Base-by-base conservation (phyloP, 2,329 filamentous ascomycete genomes). In the Lachnellula cervina region DNA sequence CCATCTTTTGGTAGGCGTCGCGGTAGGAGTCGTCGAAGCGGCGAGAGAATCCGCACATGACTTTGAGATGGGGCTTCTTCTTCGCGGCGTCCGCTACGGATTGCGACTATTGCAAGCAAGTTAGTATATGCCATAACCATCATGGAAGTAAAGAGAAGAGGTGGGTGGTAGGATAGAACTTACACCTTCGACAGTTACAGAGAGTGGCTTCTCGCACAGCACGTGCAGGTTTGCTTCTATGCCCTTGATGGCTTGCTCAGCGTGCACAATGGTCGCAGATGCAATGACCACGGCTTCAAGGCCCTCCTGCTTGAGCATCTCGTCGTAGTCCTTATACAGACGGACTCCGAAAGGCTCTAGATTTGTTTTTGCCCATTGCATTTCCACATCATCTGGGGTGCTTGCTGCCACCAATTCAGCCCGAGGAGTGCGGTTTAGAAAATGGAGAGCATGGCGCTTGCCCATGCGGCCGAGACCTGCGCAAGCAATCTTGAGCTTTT, bases 1-100 rank as follows among this genome's bases (percentile, higher is more conserved):
- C 68, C 64, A 81, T 77, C 61, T 80, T 78, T 19, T 70, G 63
- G 65, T 75, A 76, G 19, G 84, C 85, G 50, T 84, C 77, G 54
- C 82, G 76, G 73, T 88, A 88, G 42, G 80, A 84, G 45, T 76
- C 73, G 63, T 88, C 86, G 73, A 88, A 88, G 54, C 83, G 80
- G 32, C 83, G 79, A 5, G 80, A 84, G 74, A 86, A 86, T 6
- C 82, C 83, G 63, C 81, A 84, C 75, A 87, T 80, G 54, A 87
- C 82, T 69, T 87, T 87, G 19, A 84, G 75, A 51, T 84, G 68
- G 1, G 83, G 82, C 51, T 79, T 77, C 58, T 74, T 73, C 55
- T 72, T 70, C 25, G 82, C 80, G 7, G 80, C 80, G 48, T 80
- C 76, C 58, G 87, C 74, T 42, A 88, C 83, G 19, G 76, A 72